Conservation (phyloP, 2,329 filamentous ascomycete genomes). For the Botrytis deweyae region DNA sequence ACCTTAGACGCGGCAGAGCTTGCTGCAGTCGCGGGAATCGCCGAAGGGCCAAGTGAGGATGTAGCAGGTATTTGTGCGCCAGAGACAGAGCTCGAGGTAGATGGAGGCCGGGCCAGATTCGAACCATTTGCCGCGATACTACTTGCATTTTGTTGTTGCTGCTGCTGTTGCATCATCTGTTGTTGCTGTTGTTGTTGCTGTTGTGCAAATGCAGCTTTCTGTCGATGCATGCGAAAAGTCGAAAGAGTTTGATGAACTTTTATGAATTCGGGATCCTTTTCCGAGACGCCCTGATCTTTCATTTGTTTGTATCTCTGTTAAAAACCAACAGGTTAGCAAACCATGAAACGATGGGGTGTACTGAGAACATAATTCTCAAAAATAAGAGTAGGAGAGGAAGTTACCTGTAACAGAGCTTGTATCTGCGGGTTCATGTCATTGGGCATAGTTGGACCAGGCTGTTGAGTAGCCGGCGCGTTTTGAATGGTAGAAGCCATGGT, state of each 20-base stretch:
- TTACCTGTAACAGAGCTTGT: conserved; percentile 64
- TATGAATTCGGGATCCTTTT: conserved; percentile 82
- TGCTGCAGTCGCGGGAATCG: conserved; percentile 32
- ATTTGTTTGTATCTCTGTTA: conserved; percentile 82
- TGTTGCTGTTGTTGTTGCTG: conserved; percentile 49
- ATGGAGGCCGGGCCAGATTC: conserved; percentile 50
- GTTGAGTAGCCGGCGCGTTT: conserved; percentile 65
- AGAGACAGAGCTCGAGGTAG: conserved; percentile 36
- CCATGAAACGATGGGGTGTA: background rate
- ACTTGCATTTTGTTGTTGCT: conserved; percentile 53
- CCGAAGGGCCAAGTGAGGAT: conserved; percentile 37
- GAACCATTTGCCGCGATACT: conserved; percentile 57
- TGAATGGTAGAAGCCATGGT: conserved; percentile 77
- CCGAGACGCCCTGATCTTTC: conserved; percentile 78
- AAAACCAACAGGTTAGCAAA: conserved; percentile 25
- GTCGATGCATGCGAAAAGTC: conserved; percentile 64
- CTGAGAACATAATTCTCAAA: conserved; percentile 18
- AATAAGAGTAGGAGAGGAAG: conserved; percentile 10
- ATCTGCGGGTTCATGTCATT: conserved; percentile 66
- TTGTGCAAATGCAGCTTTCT: conserved; percentile 34
- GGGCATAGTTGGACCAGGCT: conserved; percentile 59
- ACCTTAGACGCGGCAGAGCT: conserved; percentile 30
- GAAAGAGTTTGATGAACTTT: conserved; percentile 76
- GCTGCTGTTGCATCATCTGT: conserved; percentile 44
- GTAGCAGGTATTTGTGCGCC: conserved; percentile 29